Base-by-base conservation (phyloP, 495 filamentous ascomycete genomes). In the Aspergillus affinis region DNA sequence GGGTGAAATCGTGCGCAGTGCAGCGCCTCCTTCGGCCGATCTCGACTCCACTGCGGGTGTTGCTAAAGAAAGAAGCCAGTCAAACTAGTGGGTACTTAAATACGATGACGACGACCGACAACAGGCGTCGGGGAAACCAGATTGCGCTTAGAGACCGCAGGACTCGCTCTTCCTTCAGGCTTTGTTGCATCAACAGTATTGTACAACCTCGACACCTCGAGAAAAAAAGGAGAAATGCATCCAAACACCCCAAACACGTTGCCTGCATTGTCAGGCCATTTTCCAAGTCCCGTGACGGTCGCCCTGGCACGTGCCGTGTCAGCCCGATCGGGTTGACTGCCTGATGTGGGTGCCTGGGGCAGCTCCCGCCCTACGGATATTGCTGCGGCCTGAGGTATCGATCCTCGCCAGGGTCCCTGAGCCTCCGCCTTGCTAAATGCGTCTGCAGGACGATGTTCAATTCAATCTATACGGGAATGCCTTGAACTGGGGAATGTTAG, bases 11-110 rank as follows among this genome's bases (percentile, higher is more conserved):
- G 55, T 51, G 54, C 19, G 45, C 26, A 36, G 6, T 27, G 61
- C 61, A 58, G 48, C 41, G 61, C 61, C 61, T 59, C 56, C 27
- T 49, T 47, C 41, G 55, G 61, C 36, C 54, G 59, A 61, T 61
- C 59, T 30, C 20, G 53, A 32, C 55, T 62, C 57, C 61, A 60
- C 62, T 55, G 49, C 62, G 54, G 62, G 36, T 60, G 62, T 64
- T 64, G 62, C 62, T 64, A 64, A 64, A 60, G 58, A 64, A 64
- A 64, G 62, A 55, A 63, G 20, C 48, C 48, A 51, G 50, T 30
- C 57, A 30, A 54, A 26, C 10, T 44, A 54, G n/a, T 21, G 54
- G 26, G 30, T 19, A 53, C 29, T 53, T 27, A 53, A 53, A 53
- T 53, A 54, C 7, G 57, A 59, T 59, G 57, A 59, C 57, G 57